Conservation (phyloP, 2,329 filamentous ascomycete genomes). For the Dothistroma septosporum region DNA sequence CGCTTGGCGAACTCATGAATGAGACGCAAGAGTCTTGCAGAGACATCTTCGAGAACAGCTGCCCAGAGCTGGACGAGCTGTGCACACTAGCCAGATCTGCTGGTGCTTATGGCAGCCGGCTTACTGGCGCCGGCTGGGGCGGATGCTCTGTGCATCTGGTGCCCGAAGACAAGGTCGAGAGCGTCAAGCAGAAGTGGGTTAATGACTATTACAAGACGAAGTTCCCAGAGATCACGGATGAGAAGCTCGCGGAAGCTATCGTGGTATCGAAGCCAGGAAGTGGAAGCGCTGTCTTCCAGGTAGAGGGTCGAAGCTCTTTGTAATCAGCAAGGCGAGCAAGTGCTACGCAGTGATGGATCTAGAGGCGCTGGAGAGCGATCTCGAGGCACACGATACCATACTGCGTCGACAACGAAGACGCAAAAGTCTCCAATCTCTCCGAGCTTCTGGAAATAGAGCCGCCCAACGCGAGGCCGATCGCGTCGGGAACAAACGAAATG, state of each 20-base stretch:
- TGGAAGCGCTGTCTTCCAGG: conserved; percentile 48
- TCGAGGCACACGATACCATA: no score
- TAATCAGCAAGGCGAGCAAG: background rate
- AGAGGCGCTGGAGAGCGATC: no score
- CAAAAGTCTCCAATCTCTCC: no score
- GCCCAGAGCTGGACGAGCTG: conserved; percentile 84
- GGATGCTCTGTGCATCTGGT: conserved; percentile 94
- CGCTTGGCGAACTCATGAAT: conserved; percentile 80
- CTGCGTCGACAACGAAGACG: no score
- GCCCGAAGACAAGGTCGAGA: conserved; percentile 73
- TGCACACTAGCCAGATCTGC: conserved; percentile 73
- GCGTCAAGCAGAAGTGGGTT: conserved; percentile 72
- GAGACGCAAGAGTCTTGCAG: conserved; percentile 84
- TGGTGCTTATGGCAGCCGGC: conserved; percentile 76
- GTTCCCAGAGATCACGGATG: conserved; percentile 62
- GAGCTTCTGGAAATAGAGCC: no score
- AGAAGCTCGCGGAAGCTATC: conserved; percentile 73
- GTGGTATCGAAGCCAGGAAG: conserved; percentile 84
- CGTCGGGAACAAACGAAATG: no score
- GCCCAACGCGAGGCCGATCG: no score
- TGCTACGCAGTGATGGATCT: no score
- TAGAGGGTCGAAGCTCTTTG: conserved; percentile 22
- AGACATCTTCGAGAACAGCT: conserved; percentile 85
- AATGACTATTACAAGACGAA: conserved; percentile 76
- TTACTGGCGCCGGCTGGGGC: conserved; percentile 95